Base-by-base conservation (phyloP, 257 asterid genomes). In the Cruciata laevipes region DNA sequence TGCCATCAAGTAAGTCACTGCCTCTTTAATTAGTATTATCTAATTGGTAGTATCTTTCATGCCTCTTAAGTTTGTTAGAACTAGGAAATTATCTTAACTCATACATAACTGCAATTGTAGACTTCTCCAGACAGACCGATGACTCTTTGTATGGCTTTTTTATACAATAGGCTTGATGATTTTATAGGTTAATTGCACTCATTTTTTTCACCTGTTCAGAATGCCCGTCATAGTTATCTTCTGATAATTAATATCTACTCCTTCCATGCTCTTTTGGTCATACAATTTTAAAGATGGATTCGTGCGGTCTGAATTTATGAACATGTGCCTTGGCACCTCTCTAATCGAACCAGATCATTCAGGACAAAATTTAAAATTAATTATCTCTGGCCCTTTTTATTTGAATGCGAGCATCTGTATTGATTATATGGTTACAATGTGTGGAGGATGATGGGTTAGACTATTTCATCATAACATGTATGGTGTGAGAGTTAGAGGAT, bases 1-100 rank as follows among this genome's bases (percentile, higher is more conserved):
- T 82, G 87, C 66, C 82, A 77, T 68, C 87, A 82, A 80, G 87
- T 79, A 65, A 35, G 60, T 59, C 27, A 7, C 31, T 40, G 7
- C 61, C 12, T 23, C 38, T 44, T 68, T 70, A n/a, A n/a, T 60
- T 38, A 13, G 2, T 38, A 38, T 38, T 47, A 27, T 23, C 12
- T 65, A 16, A 20, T 49, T 47, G 20, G n/a, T 10, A n/a, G 8
- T 7, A 60, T 47, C 40, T 25, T 73, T 47, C 40, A 42, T 35
- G 52, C 23, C 55, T 23, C 63, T 60, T 14, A 56, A 42, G 20
- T 21, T 1, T 61, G 31, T 8, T 12, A 7, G 38, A 53, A 65
- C 14, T 27, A 17, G 16, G 42, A 4, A 49, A 47, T 20, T 67
- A 8, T 51, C 6, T 66, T 3, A 31, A 51, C 61, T 35, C 51